These are phyloP conservation scores for Chytridiales sp. DNA, from an alignment of 371 early-diverging fungal species.

Conservation along the genomic window DNA sequence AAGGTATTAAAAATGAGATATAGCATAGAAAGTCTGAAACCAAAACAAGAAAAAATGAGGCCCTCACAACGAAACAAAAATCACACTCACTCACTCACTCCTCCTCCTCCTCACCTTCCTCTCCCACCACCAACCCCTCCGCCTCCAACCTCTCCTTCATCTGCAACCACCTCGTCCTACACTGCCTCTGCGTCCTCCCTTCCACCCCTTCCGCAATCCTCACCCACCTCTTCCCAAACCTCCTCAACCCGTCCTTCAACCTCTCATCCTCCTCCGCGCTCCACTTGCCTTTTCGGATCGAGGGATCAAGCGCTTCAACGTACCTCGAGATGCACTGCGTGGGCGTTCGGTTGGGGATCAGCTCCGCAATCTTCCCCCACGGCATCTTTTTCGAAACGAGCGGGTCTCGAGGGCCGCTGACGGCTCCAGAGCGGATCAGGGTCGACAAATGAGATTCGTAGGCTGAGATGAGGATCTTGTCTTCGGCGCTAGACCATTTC, in stretches of 20 bases:
- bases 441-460: conserved; percentile 26
- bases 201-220: conserved; percentile 65
- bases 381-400: conserved; percentile 33
- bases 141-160: conserved; percentile 19
- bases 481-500: conserved; percentile 69
- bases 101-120: conserved; percentile 5
- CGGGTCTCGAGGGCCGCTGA: conserved; percentile 7
- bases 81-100: background rate
- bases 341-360: conserved; percentile 62
- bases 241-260: conserved; percentile 51
- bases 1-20: too few species aligned
- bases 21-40: too few species aligned
- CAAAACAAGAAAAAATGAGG: too few species aligned
- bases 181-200: conserved; percentile 69
- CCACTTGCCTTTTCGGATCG: conserved; percentile 65
- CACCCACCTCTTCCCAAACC: conserved; percentile 68
- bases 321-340: conserved; percentile 76
- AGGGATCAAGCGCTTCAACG: conserved; percentile 72
- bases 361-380: conserved; percentile 60
- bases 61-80: too few species aligned
- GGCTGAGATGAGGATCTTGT: conserved; percentile 51
- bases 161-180: conserved; percentile 64
- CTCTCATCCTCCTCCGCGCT: conserved; percentile 59
- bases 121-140: conserved; percentile 8
- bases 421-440: conserved; percentile 1